Conservation (phyloP, 164 flowering plant species). For the Malania oleifera region DNA sequence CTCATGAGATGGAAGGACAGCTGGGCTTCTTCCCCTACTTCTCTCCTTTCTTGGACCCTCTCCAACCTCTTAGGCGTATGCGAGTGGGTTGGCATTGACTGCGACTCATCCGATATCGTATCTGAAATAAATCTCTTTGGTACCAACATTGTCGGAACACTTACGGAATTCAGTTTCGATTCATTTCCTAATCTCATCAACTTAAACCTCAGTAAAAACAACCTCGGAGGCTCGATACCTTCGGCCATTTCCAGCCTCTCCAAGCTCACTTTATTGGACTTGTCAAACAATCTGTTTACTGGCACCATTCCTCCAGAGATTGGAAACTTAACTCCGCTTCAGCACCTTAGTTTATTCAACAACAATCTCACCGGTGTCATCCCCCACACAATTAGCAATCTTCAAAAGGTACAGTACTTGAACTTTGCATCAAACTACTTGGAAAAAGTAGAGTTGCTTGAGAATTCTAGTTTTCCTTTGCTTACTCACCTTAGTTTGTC, state of each 20-base stretch:
- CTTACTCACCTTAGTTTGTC: constrained; percentile 34
- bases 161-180: constrained; percentile 33
- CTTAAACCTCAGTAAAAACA: constrained; percentile 33
- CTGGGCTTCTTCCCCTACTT: constrained; percentile 19
- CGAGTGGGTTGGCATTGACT: constrained; percentile 48
- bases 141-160: constrained; percentile 27
- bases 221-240: constrained; percentile 38
- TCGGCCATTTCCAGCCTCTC: constrained; percentile 33
- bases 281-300: constrained; percentile 32
- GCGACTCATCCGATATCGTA: constrained; percentile 24
- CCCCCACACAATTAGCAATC: constrained; percentile 38
- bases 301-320: constrained; percentile 37
- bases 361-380: constrained; percentile 36
- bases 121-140: constrained; percentile 30
- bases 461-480: constrained; percentile 26
- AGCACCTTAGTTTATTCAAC: constrained; percentile 28
- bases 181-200: constrained; percentile 34
- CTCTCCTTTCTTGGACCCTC: constrained; percentile 43
- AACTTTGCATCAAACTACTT: constrained; percentile 44
- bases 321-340: constrained; percentile 32
- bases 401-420: constrained; percentile 33
- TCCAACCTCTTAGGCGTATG: constrained; percentile 32
- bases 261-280: constrained; percentile 35
- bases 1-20: constrained; percentile 46
- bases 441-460: constrained; percentile 37